Evolutionary conservation across 371 early-diverging fungal genomes (phyloP).

Genomic region (Mortierella sp.): DNA sequence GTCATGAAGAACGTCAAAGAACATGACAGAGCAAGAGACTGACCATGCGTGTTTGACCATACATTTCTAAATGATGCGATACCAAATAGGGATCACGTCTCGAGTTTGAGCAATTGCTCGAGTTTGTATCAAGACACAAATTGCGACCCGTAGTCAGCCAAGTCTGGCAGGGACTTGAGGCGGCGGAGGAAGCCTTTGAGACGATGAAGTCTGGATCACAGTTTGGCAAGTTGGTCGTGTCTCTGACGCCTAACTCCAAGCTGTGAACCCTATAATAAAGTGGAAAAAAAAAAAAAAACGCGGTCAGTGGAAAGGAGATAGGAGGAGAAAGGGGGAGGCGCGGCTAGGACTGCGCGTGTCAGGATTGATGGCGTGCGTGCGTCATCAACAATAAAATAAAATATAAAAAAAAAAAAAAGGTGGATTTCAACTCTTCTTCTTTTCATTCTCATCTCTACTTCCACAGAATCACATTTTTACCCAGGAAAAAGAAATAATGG

Average conservation of each 20-base stretch:
- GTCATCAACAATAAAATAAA: neutral
- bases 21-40: no score
- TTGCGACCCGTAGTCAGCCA: conserved; percentile 70
- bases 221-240: conserved; percentile 70
- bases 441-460: neutral
- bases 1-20: no score
- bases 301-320: neutral
- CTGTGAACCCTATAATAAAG: no score
- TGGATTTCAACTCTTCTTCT: neutral
- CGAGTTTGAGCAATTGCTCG: conserved; percentile 72
- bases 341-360: neutral
- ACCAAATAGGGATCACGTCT: conserved; percentile 60
- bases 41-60: no score
- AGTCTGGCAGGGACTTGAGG: conserved; percentile 66
- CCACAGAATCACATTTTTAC: neutral
- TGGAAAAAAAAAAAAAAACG: neutral
- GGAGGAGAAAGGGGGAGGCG: neutral
- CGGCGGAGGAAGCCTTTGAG: conserved; percentile 63
- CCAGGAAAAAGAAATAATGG: conserved; percentile 48
- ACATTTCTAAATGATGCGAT: no score
- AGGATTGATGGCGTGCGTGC: neutral
- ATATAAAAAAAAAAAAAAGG: neutral
- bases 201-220: conserved; percentile 67
- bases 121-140: conserved; percentile 65
- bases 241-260: conserved; percentile 30